phyloP scores from a whole-genome alignment of 345 rosid species.

The Dovyalis caffra region DNA sequence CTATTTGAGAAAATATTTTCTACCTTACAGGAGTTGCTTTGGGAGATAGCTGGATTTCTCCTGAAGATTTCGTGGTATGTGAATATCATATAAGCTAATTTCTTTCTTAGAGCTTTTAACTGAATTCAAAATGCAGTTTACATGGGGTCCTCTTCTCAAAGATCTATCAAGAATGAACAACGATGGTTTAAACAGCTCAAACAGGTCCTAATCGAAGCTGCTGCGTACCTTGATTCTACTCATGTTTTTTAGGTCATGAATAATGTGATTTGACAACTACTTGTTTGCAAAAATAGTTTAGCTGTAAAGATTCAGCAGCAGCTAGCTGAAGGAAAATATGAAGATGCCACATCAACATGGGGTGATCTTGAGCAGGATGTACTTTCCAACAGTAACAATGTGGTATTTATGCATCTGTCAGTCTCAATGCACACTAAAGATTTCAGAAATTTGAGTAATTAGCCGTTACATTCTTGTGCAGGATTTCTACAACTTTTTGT shows the following conservation, averaged over 20 bases:
- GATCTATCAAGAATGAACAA: constrained; percentile 38
- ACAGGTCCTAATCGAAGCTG: constrained; percentile 21
- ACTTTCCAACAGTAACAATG: constrained; percentile 24
- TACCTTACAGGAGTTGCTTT: constrained; percentile 40
- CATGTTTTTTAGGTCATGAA: background rate
- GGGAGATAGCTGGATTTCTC: constrained; percentile 53
- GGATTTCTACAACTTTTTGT: constrained; percentile 38
- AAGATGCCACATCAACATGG: constrained; percentile 35
- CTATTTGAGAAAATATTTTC: no score
- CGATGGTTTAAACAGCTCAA: constrained; percentile 28
- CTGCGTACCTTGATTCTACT: no score
- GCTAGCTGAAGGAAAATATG: constrained; percentile 28
- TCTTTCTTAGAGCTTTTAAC: background rate
- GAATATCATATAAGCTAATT: background rate
- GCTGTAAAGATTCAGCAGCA: constrained; percentile 34
- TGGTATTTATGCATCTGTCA: constrained; percentile 18
- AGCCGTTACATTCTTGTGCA: background rate
- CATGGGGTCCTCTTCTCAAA: constrained; percentile 49
- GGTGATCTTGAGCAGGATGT: constrained; percentile 21
- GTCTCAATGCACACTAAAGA: background rate
- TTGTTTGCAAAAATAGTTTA: constrained; percentile 16
- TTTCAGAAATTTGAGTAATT: background rate
- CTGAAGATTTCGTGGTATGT: constrained; percentile 43
- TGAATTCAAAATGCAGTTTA: constrained; percentile 19
- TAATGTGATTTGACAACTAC: background rate